Evolutionary conservation across 768 basidiomycete genomes (phyloP).

Genomic region (Agaricus subrufescens): DNA sequence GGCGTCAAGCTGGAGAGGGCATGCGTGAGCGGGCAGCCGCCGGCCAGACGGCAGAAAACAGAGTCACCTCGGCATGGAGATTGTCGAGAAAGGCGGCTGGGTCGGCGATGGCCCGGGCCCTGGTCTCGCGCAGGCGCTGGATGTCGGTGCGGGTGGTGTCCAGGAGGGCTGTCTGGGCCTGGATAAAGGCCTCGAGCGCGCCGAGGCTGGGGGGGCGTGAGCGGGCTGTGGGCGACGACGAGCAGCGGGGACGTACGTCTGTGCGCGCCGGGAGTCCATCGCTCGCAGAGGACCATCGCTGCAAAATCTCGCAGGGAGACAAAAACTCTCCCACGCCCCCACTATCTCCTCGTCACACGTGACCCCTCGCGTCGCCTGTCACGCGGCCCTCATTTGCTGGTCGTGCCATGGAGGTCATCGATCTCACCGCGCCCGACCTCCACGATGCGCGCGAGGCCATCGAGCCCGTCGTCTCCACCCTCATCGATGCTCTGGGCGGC

Average conservation of each 20-base stretch:
- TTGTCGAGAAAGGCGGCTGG: slow-evolving; percentile 28
- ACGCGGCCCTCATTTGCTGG: slow-evolving; percentile 8
- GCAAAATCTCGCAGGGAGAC: slow-evolving; percentile 8
- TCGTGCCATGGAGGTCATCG: slow-evolving; percentile 28
- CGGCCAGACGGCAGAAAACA: neutral
- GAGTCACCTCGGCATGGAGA: slow-evolving; percentile 29
- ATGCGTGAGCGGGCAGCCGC: neutral
- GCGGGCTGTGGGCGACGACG: neutral
- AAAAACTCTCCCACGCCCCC: slow-evolving; percentile 5
- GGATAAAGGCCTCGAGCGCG: slow-evolving; percentile 64
- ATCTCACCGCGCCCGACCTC: slow-evolving; percentile 17
- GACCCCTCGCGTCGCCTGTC: slow-evolving; percentile 5
- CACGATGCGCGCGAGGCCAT: slow-evolving; percentile 50
- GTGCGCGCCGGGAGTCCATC: slow-evolving; percentile 34
- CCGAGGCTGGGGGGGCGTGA: slow-evolving; percentile 36
- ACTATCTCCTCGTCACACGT: neutral
- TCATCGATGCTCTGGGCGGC: slow-evolving; percentile 80
- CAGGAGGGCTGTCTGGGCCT: slow-evolving; percentile 55
- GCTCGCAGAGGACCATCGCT: slow-evolving; percentile 12
- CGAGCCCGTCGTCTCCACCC: slow-evolving; percentile 63
- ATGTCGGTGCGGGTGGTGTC: slow-evolving; percentile 61
- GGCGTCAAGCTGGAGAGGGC: slow-evolving; percentile 19
- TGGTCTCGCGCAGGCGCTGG: slow-evolving; percentile 45
- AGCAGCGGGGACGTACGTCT: slow-evolving; percentile 28
- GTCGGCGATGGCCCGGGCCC: slow-evolving; percentile 28